Conservation (phyloP, 148 eudicot genomes). For the Nyssa sinensis region DNA sequence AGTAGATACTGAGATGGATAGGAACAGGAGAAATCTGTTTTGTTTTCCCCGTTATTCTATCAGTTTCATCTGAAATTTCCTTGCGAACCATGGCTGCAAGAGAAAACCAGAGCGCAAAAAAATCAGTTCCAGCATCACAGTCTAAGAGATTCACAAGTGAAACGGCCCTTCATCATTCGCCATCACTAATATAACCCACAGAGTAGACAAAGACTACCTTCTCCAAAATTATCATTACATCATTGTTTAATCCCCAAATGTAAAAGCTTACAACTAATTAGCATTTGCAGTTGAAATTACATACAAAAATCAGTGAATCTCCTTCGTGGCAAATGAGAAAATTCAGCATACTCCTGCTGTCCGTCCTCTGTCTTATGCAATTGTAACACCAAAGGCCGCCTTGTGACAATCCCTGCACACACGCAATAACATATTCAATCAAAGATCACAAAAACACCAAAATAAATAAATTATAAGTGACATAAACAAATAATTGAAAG, state of each 20-base stretch:
- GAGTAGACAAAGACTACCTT: neutral
- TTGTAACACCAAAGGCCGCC: constrained; percentile 92
- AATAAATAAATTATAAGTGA: neutral
- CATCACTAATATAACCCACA: neutral
- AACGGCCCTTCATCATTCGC: no score
- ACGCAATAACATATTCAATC: constrained; percentile 1
- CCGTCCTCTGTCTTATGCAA: constrained; percentile 78
- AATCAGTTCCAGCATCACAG: neutral
- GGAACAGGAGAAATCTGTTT: constrained; percentile 94
- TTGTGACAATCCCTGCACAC: constrained; percentile 82
- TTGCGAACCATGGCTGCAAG: constrained; percentile 72
- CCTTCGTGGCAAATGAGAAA: constrained; percentile 74
- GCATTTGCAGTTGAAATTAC: constrained; percentile 11
- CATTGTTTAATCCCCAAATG: neutral
- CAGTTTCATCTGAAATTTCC: constrained; percentile 96
- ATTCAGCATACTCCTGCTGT: constrained; percentile 80
- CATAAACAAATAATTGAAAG: neutral
- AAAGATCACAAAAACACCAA: neutral
- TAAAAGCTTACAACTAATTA: neutral
- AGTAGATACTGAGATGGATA: constrained; percentile 92
- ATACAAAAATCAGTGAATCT: constrained; percentile 78
- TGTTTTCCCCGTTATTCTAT: constrained; percentile 84
- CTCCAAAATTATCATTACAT: neutral
- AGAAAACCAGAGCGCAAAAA: constrained; percentile 4
- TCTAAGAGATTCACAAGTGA: neutral